A percentile compares a stretch with the other conserved stretches of the same genome.
phyloP scores from a whole-genome alignment of 768 basidiomycete genomes.

The Xerocomellus dryophilus region DNA sequence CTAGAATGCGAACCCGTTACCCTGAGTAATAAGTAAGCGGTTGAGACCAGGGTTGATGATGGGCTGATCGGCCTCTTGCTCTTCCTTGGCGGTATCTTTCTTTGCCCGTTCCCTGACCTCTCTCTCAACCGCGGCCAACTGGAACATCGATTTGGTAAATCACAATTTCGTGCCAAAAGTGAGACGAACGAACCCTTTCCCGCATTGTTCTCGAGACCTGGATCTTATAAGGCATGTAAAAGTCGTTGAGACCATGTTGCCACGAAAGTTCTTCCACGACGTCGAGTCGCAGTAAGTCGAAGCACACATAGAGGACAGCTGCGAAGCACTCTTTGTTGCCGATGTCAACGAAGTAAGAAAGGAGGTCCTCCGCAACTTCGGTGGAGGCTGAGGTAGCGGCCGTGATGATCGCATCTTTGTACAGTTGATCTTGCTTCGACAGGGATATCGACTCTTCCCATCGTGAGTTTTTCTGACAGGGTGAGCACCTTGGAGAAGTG shows the following conservation, averaged over 20 bases:
- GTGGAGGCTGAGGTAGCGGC: slow-evolving; percentile 80
- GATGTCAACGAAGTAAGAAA: slow-evolving; percentile 96
- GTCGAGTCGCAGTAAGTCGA: slow-evolving; percentile 92
- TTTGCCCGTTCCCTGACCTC: slow-evolving; percentile 84
- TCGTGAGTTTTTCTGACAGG: slow-evolving; percentile 76
- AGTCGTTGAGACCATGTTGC: slow-evolving; percentile 95
- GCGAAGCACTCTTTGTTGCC: slow-evolving; percentile 99
- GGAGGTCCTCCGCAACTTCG: slow-evolving; percentile 90
- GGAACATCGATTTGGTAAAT: slow-evolving; percentile 1
- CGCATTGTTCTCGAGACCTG: slow-evolving; percentile 80
- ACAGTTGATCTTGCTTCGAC: slow-evolving; percentile 94
- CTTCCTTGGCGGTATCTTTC: slow-evolving; percentile 86
- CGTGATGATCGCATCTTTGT: slow-evolving; percentile 95
- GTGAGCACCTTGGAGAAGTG: neutral
- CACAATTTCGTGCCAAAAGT: slow-evolving; percentile 5
- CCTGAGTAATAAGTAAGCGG: slow-evolving; percentile 69
- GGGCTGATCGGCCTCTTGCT: slow-evolving; percentile 79
- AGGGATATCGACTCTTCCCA: slow-evolving; percentile 97
- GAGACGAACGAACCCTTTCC: slow-evolving; percentile 54
- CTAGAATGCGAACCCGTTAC: slow-evolving; percentile 47
- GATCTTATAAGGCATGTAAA: slow-evolving; percentile 95
- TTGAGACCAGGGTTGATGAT: slow-evolving; percentile 83
- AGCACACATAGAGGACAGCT: slow-evolving; percentile 85
- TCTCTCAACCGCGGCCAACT: slow-evolving; percentile 81
- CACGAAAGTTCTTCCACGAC: slow-evolving; percentile 93